Conservation (phyloP, 148 eudicot species). For the Heliosperma pusillum region DNA sequence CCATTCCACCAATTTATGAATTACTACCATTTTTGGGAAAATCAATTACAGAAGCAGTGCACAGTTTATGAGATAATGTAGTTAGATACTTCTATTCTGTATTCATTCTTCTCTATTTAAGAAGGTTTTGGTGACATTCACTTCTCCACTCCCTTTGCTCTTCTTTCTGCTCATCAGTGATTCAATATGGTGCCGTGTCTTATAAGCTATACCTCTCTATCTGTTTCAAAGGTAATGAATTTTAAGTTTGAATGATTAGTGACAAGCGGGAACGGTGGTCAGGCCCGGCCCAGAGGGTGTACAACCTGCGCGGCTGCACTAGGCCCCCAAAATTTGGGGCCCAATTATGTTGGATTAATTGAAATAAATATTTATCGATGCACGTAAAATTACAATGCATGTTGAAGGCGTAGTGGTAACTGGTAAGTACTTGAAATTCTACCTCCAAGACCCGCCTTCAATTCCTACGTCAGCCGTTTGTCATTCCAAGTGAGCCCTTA, state of each 20-base stretch:
- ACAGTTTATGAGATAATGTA: not conserved
- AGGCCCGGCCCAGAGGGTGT: no score
- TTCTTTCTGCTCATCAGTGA: not conserved
- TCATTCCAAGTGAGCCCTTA: no score
- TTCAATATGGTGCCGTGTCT: not conserved
- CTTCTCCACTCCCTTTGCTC: not conserved
- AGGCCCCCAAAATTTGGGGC: no score
- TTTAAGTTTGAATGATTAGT: not conserved
- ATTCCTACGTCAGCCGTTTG: no score
- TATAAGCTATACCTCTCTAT: not conserved
- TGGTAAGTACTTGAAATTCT: no score
- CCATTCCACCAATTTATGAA: not conserved
- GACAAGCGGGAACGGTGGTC: not conserved
- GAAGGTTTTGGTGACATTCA: not conserved
- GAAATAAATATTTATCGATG: no score
- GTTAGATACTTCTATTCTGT: not conserved
- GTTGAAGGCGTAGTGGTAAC: no score
- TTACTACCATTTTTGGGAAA: not conserved
- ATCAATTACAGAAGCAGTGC: not conserved
- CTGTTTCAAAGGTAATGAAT: not conserved
- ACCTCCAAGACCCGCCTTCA: no score
- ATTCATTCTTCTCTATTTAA: not conserved
- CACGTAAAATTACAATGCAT: no score
- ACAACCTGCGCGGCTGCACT: no score
- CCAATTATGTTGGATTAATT: no score